A percentile compares a stretch with the other conserved stretches of the same genome.
Evolutionary conservation across 78 protist species (phyloP).

Genomic region (Acrasis kona): DNA sequence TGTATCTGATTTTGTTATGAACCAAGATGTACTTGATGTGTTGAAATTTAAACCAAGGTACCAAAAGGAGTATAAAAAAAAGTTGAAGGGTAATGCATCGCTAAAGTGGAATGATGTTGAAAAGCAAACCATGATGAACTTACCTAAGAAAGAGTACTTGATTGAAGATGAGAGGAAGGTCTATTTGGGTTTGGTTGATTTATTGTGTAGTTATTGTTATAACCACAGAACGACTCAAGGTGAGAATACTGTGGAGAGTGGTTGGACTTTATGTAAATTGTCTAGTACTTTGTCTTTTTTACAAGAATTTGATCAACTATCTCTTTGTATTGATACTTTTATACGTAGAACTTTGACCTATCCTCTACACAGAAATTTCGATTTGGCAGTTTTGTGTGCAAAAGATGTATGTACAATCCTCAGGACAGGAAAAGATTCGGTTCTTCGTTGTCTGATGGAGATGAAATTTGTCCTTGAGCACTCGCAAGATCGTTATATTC

Average conservation of each 20-base stretch:
- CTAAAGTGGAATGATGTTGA: no score
- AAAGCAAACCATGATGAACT: not conserved
- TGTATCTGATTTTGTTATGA: no score
- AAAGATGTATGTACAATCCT: no score
- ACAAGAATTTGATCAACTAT: not conserved
- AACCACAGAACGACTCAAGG: slow-evolving; percentile 22
- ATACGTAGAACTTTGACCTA: not conserved
- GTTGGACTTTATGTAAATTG: slow-evolving; percentile 28
- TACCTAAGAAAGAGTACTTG: not conserved
- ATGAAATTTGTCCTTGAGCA: no score
- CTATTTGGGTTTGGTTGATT: slow-evolving; percentile 1
- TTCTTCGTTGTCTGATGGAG: no score
- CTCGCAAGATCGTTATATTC: no score
- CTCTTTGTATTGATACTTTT: not conserved
- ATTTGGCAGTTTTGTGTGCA: no score
- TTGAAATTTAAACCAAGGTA: no score
- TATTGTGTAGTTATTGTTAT: slow-evolving; percentile 18
- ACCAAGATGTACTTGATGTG: no score
- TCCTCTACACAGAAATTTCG: slow-evolving; percentile 4
- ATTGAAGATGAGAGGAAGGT: not conserved
- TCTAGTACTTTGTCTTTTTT: slow-evolving; percentile 16
- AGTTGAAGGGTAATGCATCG: no score
- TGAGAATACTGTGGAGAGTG: slow-evolving; percentile 12
- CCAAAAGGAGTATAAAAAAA: no score
- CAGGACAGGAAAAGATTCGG: no score